Base-by-base conservation (phyloP, 345 rosid species). In the Toxicodendron radicans region DNA sequence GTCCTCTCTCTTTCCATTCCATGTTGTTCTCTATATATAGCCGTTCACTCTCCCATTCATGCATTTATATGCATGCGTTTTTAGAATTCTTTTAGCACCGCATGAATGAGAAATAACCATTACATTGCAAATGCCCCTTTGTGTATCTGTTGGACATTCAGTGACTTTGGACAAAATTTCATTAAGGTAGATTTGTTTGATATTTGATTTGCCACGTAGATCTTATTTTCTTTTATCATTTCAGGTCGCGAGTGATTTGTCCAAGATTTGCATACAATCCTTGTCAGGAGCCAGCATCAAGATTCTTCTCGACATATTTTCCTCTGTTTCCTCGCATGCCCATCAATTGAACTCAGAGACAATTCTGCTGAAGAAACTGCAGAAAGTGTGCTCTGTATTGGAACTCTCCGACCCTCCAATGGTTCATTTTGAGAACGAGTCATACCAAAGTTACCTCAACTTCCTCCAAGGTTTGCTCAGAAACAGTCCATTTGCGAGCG, bases 391-490 rank as follows among this genome's bases (percentile, higher is more conserved):
- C 86, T 83, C 87, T 5, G 83, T 87, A 46, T 74, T 91, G 56
- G 97, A 89, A 77, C 81, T 95, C 57, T 81, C 93, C 7, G 94
- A 89, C 62, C 99, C 96, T 75, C 97, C 98, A 3, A 59, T 90
- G 70, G 90, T 95, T 68, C 95, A 88, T 83, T 95, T 95, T 57
- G 98, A 92, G 75, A 95, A 90, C 8, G 98, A 95, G 63, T 81
- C 98, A 4, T 85, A 90, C 80, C 92, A 87, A 81, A 89, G 78
- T 70, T 89, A 85, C 80, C 86, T 95, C 53, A 84, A 85, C 78
- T 80, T 89, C 73, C 91, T 92, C 51, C 90, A 84, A 71, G 87
- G 82, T 77, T 56, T 87, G 57, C 79, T 88, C 1, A 68, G 68
- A 51, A 73, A 81, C 67, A 83, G 81, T 66, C 89, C 88, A 21